Conservation (phyloP, 2,329 filamentous ascomycete genomes). For the Beauveria sp. region DNA sequence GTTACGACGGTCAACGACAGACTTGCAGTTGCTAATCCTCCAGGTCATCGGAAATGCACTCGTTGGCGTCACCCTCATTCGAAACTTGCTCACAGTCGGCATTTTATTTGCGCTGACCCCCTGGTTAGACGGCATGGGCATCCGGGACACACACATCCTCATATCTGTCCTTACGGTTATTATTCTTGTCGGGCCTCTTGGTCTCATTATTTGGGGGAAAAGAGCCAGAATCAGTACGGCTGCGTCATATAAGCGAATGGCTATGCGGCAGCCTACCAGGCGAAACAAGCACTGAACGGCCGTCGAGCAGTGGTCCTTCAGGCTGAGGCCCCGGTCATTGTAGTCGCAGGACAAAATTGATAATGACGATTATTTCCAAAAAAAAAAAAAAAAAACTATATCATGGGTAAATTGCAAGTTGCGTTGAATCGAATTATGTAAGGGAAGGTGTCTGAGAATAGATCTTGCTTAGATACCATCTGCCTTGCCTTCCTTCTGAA, state of each 20-base stretch:
- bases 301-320: too few species aligned
- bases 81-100: slow-evolving; percentile 17
- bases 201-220: slow-evolving; percentile 14
- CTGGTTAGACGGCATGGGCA: slow-evolving; percentile 19
- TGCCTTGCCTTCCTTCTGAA: slow-evolving; percentile 10
- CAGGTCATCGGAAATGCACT: slow-evolving; percentile 20
- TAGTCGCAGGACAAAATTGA: neutral
- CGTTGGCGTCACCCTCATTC: slow-evolving; percentile 18
- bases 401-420: too few species aligned
- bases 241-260: slow-evolving; percentile 7
- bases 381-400: too few species aligned
- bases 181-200: slow-evolving; percentile 11
- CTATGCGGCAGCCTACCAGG: neutral
- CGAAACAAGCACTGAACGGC: neutral
- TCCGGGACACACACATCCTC: slow-evolving; percentile 13
- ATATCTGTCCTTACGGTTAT: slow-evolving; percentile 6
- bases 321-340: too few species aligned
- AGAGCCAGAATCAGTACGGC: slow-evolving; percentile 10
- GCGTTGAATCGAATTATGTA: too few species aligned
- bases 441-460: neutral
- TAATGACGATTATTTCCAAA: neutral
- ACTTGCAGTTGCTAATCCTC: neutral
- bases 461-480: neutral
- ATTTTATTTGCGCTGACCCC: slow-evolving; percentile 17
- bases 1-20: neutral